Evolutionary conservation across 305 asterid genomes (phyloP), one percentile per base, ranked within the genome.

Genomic region (Euphrasia arctica): DNA sequence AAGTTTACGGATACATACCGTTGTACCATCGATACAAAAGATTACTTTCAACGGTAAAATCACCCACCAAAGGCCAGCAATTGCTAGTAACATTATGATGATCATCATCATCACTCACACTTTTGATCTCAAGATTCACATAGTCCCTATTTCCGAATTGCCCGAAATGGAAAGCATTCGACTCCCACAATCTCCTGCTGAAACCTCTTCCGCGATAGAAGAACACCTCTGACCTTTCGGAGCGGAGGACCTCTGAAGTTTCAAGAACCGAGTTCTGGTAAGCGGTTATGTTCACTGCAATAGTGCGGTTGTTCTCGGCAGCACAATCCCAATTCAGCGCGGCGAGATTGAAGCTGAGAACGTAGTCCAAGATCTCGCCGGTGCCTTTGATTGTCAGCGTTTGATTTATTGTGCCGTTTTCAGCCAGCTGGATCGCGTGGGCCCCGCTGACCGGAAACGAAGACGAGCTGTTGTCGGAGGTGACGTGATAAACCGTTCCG

Each of bases 51-150:
- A 76, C 52, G 42, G 9, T 34, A 65, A 72, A 76, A 1, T 39
- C 45, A 57, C 72, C 80, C 47, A 76, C 67, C 6, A 76, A 5
- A 54, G 80, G 77, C 80, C 80, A 69, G 48, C 75, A 76, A 6
- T 43, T 63, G 8, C 29, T 14, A 34, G 55, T 58, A 13, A 27
- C 13, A 47, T 31, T 64, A 2, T 39, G 48, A 42, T n/a, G n/a
- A n/a, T n/a, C n/a, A n/a, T 42, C 27, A 0, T 8, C 59, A 10
- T 31, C 4, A 9, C 42, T 11, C 29, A 61, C 54, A 64, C 78
- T 66, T 27, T 7, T n/a, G 72, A 76, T 72, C 11, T 72, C 58
- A 60, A 76, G 32, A 47, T 69, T 36, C 14, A 72, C 55, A 29
- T 60, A 25, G 11, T 71, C 70, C 4, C 9, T 28, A 13, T 36